Base-by-base conservation (phyloP, 148 eudicot genomes). In the Cornus controversa region DNA sequence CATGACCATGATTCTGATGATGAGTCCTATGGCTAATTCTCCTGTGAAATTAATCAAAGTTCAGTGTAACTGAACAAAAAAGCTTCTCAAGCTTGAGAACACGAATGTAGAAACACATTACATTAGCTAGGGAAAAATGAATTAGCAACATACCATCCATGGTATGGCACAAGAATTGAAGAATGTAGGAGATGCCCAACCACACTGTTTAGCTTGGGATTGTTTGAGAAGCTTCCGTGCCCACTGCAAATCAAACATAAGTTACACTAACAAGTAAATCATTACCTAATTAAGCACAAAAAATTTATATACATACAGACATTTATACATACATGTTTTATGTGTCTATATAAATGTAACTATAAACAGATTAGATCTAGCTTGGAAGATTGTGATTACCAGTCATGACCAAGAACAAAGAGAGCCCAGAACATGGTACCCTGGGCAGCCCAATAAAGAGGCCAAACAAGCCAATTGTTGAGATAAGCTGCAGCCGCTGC, bases 361-460 rank as follows among this genome's bases (percentile, higher is more conserved):
- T 40, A 40, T 40, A 31, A 31, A 5, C 34, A 58, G n/a, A 58
- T n/a, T 16, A 16, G 65, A 4, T 22, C 66, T 15, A 50, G 18
- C 57, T 13, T 50, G 1, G 14, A 54, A 72, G 66, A 72, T 72
- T 72, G n/a, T 15, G 29, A 57, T 76, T 82, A 82, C 81, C 81
- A 82, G 64, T 82, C 84, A 82, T 82, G 84, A 57, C 84, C 84
- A 74, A 78, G 84, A 69, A 82, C 78, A 78, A 82, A 82, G 57
- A 82, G 75, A 72, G 75, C 84, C 84, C 81, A 78, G 53, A 82
- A 78, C 81, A 82, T 82, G 29, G 84, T 82, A 24, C 84, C 79
- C 71, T 82, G 81, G 70, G 84, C 79, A 62, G 66, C 78, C 84
- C 84, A 82, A 78, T 78, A 82, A 24, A 78, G 71, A 60, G 81